Evolutionary conservation across 768 basidiomycete species (phyloP).

Genomic region (Cantharellus anzutake): DNA sequence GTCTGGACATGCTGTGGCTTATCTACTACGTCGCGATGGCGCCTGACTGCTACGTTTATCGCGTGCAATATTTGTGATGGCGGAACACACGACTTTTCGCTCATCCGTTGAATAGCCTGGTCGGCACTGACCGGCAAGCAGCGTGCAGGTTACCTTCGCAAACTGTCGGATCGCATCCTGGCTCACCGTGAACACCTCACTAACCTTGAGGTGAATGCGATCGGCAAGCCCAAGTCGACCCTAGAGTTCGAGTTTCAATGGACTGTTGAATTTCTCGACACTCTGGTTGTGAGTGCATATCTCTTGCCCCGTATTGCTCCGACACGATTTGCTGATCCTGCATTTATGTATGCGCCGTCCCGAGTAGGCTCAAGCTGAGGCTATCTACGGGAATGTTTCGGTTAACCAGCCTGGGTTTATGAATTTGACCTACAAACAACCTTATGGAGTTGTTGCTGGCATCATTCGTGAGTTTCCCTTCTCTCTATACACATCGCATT

Average conservation of each 20-base stretch:
- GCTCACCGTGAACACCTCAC: slow-evolving; percentile 39
- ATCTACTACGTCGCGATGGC: too few relatives aligned
- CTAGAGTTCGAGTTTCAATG: slow-evolving; percentile 23
- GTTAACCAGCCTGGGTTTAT: background rate
- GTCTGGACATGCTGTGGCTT: too few relatives aligned
- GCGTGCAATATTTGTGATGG: background rate
- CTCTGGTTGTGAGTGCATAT: background rate
- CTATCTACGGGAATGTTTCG: background rate
- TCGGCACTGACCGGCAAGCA: slow-evolving; percentile 22
- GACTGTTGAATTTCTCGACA: background rate
- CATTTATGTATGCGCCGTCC: background rate
- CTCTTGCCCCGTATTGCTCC: background rate
- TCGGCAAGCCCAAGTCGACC: slow-evolving; percentile 48
- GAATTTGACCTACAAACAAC: slow-evolving; percentile 1
- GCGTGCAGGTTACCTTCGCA: slow-evolving; percentile 36
- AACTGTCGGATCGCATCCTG: slow-evolving; percentile 46
- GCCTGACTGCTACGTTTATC: slow-evolving; percentile 22
- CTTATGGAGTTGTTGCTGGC: slow-evolving; percentile 16
- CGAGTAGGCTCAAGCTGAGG: background rate
- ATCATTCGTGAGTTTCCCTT: slow-evolving; percentile 33
- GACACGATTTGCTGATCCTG: background rate
- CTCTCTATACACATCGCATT: slow-evolving; percentile 32
- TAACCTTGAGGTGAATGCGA: slow-evolving; percentile 33
- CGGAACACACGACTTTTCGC: background rate
- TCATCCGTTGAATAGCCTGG: background rate